Evolutionary conservation across 768 basidiomycete species (phyloP), one percentile per base, ranked within the genome.

Genomic region (Rhizopogon salebrosus): DNA sequence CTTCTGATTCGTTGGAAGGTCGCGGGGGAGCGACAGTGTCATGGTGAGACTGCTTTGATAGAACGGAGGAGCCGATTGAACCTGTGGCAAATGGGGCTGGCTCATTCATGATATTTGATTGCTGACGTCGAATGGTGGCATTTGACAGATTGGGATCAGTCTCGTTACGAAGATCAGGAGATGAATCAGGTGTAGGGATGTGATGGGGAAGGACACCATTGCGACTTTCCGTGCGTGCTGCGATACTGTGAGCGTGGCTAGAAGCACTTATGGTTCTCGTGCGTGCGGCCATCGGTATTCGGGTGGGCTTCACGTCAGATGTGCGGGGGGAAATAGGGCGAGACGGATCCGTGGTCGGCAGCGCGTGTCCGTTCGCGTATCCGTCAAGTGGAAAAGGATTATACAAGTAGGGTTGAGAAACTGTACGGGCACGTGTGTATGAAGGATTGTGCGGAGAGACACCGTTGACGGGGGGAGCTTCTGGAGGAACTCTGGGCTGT

Each of bases 1-100:
- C 90, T 55, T 89, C 89, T 5, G 88, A 90, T 22, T 92, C 89
- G 23, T 71, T 77, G 4, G 88, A 89, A 11, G 76, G 70, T 40
- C 89, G 78, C 4, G 76, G 65, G n/a, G 73, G 72, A 35, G 48
- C 16, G 40, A 49, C 49, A 40, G 70, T 63, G 40, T 74, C 75
- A 22, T 75, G 71, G 38, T 71, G 67, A 54, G 64, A 53, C 3
- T 53, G 53, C 51, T 62, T 62, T 8, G 65, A 64, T 38, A 70
- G 67, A 54, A 72, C 66, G 9, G 82, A 79, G 23, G 77, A 75
- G 24, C 73, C 72, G 49, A 74, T 62, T 20, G 74, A 72, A 55
- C 68, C 62, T 0, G 79, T 65, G 18, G 72, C 62, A 60, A 87
- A 86, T 6, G 87, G 86, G 22, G 87, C 67, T 3, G 78, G 72